Percentiles rank a stretch among this genome's conserved stretches.
These are phyloP conservation scores for Rhizophora mangle DNA, from an alignment of 345 rosid species.

Conservation along the genomic window DNA sequence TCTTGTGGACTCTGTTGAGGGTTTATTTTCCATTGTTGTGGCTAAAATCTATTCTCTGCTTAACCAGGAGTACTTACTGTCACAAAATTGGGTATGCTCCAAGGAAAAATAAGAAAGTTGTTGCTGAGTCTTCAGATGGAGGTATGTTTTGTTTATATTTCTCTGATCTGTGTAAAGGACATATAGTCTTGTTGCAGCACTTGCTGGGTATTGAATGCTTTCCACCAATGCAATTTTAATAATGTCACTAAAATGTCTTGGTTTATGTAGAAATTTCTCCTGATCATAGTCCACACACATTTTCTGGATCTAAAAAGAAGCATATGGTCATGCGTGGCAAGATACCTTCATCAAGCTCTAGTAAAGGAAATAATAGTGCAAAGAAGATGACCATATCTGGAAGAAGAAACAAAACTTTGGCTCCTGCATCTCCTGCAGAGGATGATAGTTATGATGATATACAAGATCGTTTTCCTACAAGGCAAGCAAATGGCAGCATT, in stretches of 20 bases:
- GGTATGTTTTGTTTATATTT: conserved; percentile 35
- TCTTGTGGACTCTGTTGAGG: not conserved
- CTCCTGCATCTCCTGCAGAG: conserved; percentile 30
- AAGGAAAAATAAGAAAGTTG: conserved; percentile 39
- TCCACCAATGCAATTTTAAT: not conserved
- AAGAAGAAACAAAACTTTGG: conserved; percentile 19
- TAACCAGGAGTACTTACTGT: conserved; percentile 55
- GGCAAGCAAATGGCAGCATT: conserved; percentile 23
- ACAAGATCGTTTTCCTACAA: conserved; percentile 18
- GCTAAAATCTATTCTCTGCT: conserved; percentile 7
- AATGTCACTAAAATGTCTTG: conserved; percentile 22
- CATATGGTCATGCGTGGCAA: conserved; percentile 24
- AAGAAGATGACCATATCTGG: conserved; percentile 23
- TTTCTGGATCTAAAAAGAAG: conserved; percentile 31
- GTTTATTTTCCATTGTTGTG: not conserved
- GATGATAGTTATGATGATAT: conserved; percentile 31
- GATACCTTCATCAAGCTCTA: conserved; percentile 12
- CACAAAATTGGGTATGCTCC: conserved; percentile 84
- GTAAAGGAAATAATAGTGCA: conserved; percentile 30
- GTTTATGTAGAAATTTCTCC: conserved; percentile 44
- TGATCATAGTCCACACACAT: conserved; percentile 26
- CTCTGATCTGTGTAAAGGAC: conserved; percentile 7
- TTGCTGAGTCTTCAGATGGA: conserved; percentile 28
- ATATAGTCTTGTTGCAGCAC: not conserved
- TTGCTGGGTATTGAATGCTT: not conserved